These are phyloP conservation scores for Euphorbia peplus DNA, from an alignment of 345 rosid species.

Conservation along the genomic window DNA sequence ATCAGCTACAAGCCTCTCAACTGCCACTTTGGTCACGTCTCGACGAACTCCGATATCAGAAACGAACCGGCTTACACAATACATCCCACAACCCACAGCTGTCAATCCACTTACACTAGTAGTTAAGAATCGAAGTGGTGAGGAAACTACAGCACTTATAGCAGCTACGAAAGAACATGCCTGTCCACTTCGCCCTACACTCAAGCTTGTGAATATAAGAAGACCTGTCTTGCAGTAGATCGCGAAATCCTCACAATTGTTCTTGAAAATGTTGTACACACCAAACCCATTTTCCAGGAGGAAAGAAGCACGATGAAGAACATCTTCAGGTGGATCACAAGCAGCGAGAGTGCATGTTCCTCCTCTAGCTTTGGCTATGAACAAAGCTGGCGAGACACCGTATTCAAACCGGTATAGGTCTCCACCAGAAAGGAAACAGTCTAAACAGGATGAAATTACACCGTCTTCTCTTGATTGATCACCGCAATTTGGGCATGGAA, in stretches of 20 bases:
- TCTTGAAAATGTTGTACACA: constrained; percentile 53
- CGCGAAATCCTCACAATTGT: constrained; percentile 81
- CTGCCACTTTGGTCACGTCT: constrained; percentile 47
- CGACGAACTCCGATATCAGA: constrained; percentile 64
- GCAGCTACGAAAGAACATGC: constrained; percentile 57
- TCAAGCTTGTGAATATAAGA: constrained; percentile 42
- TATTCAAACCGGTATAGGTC: constrained; percentile 60
- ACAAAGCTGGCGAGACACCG: constrained; percentile 39
- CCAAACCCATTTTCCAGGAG: constrained; percentile 71
- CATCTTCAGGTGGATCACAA: constrained; percentile 56
- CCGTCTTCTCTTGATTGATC: constrained; percentile 43
- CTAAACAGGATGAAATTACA: constrained; percentile 62
- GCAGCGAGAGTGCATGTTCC: constrained; percentile 72
- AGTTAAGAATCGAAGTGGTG: constrained; percentile 47
- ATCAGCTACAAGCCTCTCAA: constrained; percentile 42
- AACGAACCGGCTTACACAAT: constrained; percentile 44
- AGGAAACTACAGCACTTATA: constrained; percentile 35
- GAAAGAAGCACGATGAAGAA: constrained; percentile 50
- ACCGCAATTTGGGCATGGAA: constrained; percentile 56
- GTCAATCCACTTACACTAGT: constrained; percentile 60
- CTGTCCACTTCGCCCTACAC: constrained; percentile 73
- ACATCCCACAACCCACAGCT: constrained; percentile 46
- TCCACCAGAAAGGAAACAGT: constrained; percentile 66
- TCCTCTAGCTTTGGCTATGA: constrained; percentile 62
- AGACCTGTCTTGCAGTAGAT: constrained; percentile 70